phyloP scores from a whole-genome alignment of 2,329 filamentous ascomycete genomes.

The Talaromyces albobiverticillius region DNA sequence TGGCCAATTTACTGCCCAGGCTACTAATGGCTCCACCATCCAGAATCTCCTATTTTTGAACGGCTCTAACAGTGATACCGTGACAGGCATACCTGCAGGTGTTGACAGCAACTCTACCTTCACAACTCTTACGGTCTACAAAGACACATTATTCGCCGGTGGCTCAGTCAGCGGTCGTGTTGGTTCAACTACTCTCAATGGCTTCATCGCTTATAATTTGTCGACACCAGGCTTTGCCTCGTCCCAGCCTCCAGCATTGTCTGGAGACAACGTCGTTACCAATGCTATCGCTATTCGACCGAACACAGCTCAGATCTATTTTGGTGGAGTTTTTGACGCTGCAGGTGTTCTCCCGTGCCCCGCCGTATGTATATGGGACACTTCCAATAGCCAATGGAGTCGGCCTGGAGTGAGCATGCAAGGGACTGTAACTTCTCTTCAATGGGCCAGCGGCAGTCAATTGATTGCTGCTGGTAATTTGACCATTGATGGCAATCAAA shows the following conservation, averaged over 20 bases:
- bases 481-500: constrained; percentile 61
- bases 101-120: constrained; percentile 73
- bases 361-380: constrained; percentile 76
- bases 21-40: constrained; percentile 66
- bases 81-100: constrained; percentile 65
- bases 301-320: constrained; percentile 70
- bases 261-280: constrained; percentile 65
- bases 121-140: constrained; percentile 64
- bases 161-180: constrained; percentile 72
- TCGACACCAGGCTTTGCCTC: constrained; percentile 57
- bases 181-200: constrained; percentile 61
- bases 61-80: constrained; percentile 61
- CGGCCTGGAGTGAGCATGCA: constrained; percentile 69
- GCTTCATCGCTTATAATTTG: constrained; percentile 79
- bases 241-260: constrained; percentile 72
- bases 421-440: constrained; percentile 68
- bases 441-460: constrained; percentile 70
- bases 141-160: constrained; percentile 73
- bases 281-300: constrained; percentile 73
- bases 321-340: constrained; percentile 79
- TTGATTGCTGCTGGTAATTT: constrained; percentile 78
- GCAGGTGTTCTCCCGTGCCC: constrained; percentile 82
- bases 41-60: constrained; percentile 83
- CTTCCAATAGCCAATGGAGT: constrained; percentile 70
- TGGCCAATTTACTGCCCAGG: constrained; percentile 75